Conservation (phyloP, 345 rosid genomes). For the Gossypium raimondii region DNA sequence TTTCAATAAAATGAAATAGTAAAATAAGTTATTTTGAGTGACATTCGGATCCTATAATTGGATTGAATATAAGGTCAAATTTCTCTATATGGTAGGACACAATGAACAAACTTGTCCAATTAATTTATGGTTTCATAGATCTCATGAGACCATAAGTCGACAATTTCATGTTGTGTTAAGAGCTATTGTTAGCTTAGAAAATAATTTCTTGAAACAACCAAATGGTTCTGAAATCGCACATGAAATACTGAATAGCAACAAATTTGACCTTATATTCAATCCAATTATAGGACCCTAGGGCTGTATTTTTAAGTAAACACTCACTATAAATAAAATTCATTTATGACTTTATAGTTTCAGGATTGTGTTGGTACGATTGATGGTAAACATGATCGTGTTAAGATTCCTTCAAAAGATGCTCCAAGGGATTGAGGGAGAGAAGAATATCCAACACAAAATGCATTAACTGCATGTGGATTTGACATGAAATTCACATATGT, state of each 20-base stretch:
- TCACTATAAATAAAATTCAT: background rate
- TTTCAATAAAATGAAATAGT: too few species aligned
- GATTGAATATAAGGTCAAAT: too few species aligned
- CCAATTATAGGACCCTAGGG: too few species aligned
- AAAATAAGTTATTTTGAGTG: too few species aligned
- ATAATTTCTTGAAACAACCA: background rate
- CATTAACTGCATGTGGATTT: background rate
- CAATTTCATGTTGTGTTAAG: background rate
- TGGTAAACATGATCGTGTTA: background rate
- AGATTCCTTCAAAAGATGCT: background rate
- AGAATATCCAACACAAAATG: conserved; percentile 3
- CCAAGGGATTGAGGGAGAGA: background rate
- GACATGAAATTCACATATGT: conserved; percentile 1
- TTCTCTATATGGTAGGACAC: background rate
- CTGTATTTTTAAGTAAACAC: background rate
- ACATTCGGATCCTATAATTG: too few species aligned
- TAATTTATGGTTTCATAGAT: background rate
- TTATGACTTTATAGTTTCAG: background rate
- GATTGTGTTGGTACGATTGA: background rate
- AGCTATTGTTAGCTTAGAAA: background rate
- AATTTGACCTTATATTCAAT: too few species aligned
- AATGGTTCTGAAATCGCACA: background rate
- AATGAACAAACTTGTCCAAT: background rate
- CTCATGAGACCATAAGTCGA: background rate
- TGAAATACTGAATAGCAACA: background rate